Base-by-base conservation (phyloP, 129 eudicot species). In the Flaveria linearis region DNA sequence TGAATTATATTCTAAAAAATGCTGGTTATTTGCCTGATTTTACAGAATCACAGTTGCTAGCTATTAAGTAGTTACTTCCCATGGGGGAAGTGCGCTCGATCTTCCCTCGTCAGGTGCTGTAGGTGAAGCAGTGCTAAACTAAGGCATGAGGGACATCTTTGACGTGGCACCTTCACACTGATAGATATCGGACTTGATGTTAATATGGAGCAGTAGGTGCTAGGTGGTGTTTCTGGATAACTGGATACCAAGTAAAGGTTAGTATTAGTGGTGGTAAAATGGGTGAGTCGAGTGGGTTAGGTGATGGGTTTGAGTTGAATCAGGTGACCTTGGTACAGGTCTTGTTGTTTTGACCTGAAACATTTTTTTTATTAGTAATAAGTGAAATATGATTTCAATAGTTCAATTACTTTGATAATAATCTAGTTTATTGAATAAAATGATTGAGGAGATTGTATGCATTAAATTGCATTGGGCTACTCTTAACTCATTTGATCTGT, bases 1-100 rank as follows among this genome's bases (percentile, higher is more conserved):
- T 93, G 86, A 78, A 84, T 66, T 53, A 66, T 56, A 55, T 77
- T 33, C 45, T 93, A 77, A 85, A 82, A 83, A 92, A 93, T n/a
- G 75, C 80, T 55, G 81, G 78, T 23, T 78, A 66, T 80, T 70
- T 70, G 78, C 78, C 86, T 22, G 91, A 93, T 56, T 49, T 89
- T 5, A 36, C 41, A 36, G 41, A 36, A 36, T 36, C 55, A 76
- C 60, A 33, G 69, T 30, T 80, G 49, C 73, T 85, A 72, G 80
- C 80, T 75, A 57, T 41, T 81, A 69, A 49, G 47, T 43, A 52
- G 58, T 52, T 80, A 15, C 46, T 72, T 80, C 73, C 36, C 3
- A 6, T 45, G 39, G 49, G 74, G 68, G 58, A 67, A 76, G 13
- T 15, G 73, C 42, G 28, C 11, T 17, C 22, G 9, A 18, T 30